phyloP scores from a whole-genome alignment of 106 monocot species.

The Amphibolis antarctica region DNA sequence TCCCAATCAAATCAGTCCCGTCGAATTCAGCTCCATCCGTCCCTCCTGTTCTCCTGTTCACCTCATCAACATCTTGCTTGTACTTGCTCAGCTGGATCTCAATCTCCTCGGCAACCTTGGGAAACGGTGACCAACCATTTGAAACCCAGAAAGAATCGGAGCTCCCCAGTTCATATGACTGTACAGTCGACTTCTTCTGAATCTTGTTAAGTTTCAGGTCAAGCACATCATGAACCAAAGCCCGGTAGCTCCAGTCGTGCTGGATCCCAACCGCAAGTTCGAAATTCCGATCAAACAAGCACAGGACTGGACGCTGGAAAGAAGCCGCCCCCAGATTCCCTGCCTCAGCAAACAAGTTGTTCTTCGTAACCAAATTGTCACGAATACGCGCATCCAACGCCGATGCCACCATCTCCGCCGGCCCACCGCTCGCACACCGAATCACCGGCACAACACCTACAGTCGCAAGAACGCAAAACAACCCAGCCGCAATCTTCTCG shows the following conservation, averaged over 20 bases:
- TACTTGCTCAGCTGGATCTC: slow-evolving; percentile 78
- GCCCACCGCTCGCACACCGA: slow-evolving; percentile 61
- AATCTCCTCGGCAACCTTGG: slow-evolving; percentile 92
- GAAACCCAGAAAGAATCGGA: slow-evolving; percentile 72
- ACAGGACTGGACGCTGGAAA: slow-evolving; percentile 74
- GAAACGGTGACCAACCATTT: slow-evolving; percentile 78
- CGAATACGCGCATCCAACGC: slow-evolving; percentile 57
- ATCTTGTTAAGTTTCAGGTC: slow-evolving; percentile 63
- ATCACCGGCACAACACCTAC: slow-evolving; percentile 71
- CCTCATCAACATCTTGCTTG: slow-evolving; percentile 90
- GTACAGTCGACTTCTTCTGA: slow-evolving; percentile 33
- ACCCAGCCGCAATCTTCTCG: slow-evolving; percentile 47
- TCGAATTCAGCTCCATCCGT: slow-evolving; percentile 63
- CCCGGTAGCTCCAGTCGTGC: slow-evolving; percentile 90
- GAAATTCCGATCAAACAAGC: slow-evolving; percentile 85
- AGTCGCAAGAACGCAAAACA: slow-evolving; percentile 77
- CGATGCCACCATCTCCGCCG: slow-evolving; percentile 81
- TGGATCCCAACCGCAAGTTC: slow-evolving; percentile 82
- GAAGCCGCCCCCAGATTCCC: slow-evolving; percentile 30
- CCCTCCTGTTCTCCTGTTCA: slow-evolving; percentile 71
- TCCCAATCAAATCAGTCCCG: slow-evolving; percentile 78
- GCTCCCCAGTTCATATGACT: slow-evolving; percentile 62
- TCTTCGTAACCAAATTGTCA: slow-evolving; percentile 61
- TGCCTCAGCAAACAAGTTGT: slow-evolving; percentile 65
- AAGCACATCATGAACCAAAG: slow-evolving; percentile 72